Evolutionary conservation across 1,284 basidiomycete species (phyloP), one percentile per base, ranked within the genome.

Genomic region (Mycena citricolor): DNA sequence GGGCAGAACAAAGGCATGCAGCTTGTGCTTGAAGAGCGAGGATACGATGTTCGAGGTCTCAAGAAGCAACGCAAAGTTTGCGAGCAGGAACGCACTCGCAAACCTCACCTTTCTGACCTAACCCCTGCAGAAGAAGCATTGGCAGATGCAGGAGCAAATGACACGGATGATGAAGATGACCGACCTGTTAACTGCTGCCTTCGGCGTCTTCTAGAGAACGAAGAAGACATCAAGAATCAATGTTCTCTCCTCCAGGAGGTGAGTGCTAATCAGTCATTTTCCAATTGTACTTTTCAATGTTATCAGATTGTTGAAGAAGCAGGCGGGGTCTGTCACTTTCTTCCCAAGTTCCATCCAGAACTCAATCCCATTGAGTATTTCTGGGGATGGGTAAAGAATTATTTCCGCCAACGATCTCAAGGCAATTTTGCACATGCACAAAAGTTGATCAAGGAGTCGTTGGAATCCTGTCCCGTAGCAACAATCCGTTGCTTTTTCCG

Each of bases 321-420:
- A n/a, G 29, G 31, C 36, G 34, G 22, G 23, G 32, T 35, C 2
- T 45, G 43, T 32, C 37, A 45, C 39, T 45, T 45, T 26, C 23
- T 45, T 3, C 43, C 31, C 3, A 45, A 45, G 23, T 45, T 45
- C 19, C 37, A 45, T 17, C 43, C 44, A 3, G 44, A 46, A 25
- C 29, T 46, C 28, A 46, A 46, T 25, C 44, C 44, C 4, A 46
- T 46, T 13, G 44, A 46, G 32, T 46, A 46, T 40, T 46, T 39
- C 17, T 46, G 44, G 44, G 44, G 28, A 4, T 46, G 38, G 44
- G n/a, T 39, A 14, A 46, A 46, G 14, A 7, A 22, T 3, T 46
- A 19, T 8, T 46, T 33, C 31, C 44, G 32, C 3, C 37, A 46
- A 24, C 31, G 44, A 7, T 32, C 37, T 3, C 37, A 44, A 8